These are phyloP conservation scores for Suillus alpinus DNA, from an alignment of 768 basidiomycete genomes.

Conservation along the genomic window DNA sequence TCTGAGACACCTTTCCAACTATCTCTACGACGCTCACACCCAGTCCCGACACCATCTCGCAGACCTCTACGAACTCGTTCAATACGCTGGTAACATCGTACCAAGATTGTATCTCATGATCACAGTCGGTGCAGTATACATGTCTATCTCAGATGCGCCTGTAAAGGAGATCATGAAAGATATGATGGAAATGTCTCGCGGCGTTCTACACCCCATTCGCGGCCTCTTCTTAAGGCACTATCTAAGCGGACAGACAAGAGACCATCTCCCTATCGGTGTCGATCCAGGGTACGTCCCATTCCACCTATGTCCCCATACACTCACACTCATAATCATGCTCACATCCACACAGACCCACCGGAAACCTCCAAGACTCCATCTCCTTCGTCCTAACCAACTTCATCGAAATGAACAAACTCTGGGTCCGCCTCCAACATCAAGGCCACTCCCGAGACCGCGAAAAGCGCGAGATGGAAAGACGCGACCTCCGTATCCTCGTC, in stretches of 20 bases:
- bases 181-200: slow-evolving; percentile 99
- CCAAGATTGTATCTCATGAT: slow-evolving; percentile 98
- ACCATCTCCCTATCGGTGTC: slow-evolving; percentile 86
- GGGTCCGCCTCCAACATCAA: slow-evolving; percentile 98
- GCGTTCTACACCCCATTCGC: slow-evolving; percentile 94
- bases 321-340: neutral
- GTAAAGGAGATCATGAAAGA: slow-evolving; percentile 99
- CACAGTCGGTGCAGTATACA: slow-evolving; percentile 98
- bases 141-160: slow-evolving; percentile 96
- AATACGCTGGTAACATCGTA: slow-evolving; percentile 96
- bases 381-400: slow-evolving; percentile 97
- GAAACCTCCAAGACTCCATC: slow-evolving; percentile 93
- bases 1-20: slow-evolving; percentile 90
- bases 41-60: slow-evolving; percentile 92
- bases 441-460: slow-evolving; percentile 97
- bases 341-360: slow-evolving; percentile 58
- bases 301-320: neutral
- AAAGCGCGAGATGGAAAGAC: slow-evolving; percentile 94
- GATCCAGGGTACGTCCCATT: slow-evolving; percentile 66
- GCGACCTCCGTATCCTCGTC: slow-evolving; percentile 92
- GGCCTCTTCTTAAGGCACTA: slow-evolving; percentile 96
- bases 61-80: slow-evolving; percentile 98
- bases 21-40: slow-evolving; percentile 94
- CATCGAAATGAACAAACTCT: slow-evolving; percentile 99
- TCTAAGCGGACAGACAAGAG: slow-evolving; percentile 93